A percentile compares a stretch with the other conserved stretches of the same genome.
phyloP scores from a whole-genome alignment of 2,329 filamentous ascomycete genomes.

The Aspergillus brunneoviolaceus region DNA sequence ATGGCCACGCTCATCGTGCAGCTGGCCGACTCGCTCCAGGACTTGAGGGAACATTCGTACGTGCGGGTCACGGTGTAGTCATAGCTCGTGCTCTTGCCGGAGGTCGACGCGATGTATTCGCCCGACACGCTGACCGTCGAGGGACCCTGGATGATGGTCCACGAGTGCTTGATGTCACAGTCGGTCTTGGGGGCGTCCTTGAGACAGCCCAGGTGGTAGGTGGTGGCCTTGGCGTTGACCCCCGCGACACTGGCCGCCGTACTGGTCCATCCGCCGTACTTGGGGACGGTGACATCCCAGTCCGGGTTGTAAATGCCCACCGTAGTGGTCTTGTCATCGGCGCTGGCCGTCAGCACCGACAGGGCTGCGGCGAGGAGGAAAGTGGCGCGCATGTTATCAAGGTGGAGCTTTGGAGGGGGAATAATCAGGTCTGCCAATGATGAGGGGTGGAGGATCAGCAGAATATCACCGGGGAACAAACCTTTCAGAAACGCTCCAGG shows the following conservation, averaged over 20 bases:
- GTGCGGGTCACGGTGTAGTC: constrained; percentile 22
- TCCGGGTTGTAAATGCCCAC: constrained; percentile 13
- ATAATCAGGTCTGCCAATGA: too few relatives aligned
- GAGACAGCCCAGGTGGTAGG: constrained; percentile 25
- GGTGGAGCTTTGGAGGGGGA: neutral
- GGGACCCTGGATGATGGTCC: constrained; percentile 27
- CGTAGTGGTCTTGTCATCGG: constrained; percentile 12
- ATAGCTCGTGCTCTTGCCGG: constrained; percentile 1
- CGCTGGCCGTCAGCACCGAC: neutral
- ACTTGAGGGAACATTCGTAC: constrained; percentile 19
- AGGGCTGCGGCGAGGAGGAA: neutral
- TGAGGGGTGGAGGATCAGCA: too few relatives aligned
- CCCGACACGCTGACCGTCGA: constrained; percentile 21
- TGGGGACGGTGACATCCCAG: constrained; percentile 1
- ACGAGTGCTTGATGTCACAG: constrained; percentile 21
- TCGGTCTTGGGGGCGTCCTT: constrained; percentile 23
- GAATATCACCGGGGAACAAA: too few relatives aligned
- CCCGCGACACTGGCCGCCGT: constrained; percentile 24
- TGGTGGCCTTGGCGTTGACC: constrained; percentile 22
- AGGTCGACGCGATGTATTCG: constrained; percentile 20
- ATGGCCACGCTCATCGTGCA: constrained; percentile 20
- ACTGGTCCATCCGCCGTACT: constrained; percentile 17
- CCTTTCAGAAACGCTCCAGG: too few relatives aligned
- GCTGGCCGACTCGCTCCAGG: constrained; percentile 16
- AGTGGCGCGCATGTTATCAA: constrained; percentile 1